A percentile compares a stretch with the other conserved stretches of the same genome.
Conservation (phyloP, 2,329 filamentous ascomycete genomes). For the Aotearoamyces nothofagi region DNA sequence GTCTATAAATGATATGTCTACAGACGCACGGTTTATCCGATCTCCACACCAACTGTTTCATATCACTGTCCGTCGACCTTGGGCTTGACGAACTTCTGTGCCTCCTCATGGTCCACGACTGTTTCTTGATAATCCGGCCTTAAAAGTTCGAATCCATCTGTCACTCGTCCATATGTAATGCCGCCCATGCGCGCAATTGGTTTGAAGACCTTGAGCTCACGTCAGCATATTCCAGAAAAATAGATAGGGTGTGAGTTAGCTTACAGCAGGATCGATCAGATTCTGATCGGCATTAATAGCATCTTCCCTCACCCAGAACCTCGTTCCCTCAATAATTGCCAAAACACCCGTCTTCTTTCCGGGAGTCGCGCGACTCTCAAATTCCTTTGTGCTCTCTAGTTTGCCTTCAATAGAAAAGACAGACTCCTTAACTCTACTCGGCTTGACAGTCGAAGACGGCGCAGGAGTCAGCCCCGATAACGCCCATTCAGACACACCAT, state of each 20-base stretch:
- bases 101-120: slow-evolving; percentile 33
- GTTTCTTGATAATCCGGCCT: slow-evolving; percentile 34
- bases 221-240: slow-evolving; percentile 2
- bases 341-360: slow-evolving; percentile 64
- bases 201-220: slow-evolving; percentile 39
- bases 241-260: slow-evolving; percentile 18
- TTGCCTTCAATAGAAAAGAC: slow-evolving; percentile 73
- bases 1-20: too few species aligned
- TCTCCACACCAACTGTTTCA: too few species aligned
- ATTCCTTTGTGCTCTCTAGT: slow-evolving; percentile 61
- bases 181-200: slow-evolving; percentile 72
- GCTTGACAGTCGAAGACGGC: slow-evolving; percentile 47
- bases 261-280: slow-evolving; percentile 54
- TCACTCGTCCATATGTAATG: slow-evolving; percentile 64
- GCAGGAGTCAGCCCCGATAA: slow-evolving; percentile 61
- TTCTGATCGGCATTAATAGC: slow-evolving; percentile 66
- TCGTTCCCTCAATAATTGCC: slow-evolving; percentile 65
- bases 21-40: too few species aligned
- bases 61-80: slow-evolving; percentile 25
- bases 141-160: slow-evolving; percentile 56
- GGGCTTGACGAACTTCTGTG: slow-evolving; percentile 38
- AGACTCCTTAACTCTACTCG: slow-evolving; percentile 65
- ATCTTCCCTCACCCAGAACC: slow-evolving; percentile 84
- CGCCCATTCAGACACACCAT: slow-evolving; percentile 65
- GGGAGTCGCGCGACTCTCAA: slow-evolving; percentile 53